Percentiles rank a stretch among this genome's conserved stretches.
Evolutionary conservation across 352 stramenopile genomes (phyloP).

Genomic region (Labyrinthula sp.): DNA sequence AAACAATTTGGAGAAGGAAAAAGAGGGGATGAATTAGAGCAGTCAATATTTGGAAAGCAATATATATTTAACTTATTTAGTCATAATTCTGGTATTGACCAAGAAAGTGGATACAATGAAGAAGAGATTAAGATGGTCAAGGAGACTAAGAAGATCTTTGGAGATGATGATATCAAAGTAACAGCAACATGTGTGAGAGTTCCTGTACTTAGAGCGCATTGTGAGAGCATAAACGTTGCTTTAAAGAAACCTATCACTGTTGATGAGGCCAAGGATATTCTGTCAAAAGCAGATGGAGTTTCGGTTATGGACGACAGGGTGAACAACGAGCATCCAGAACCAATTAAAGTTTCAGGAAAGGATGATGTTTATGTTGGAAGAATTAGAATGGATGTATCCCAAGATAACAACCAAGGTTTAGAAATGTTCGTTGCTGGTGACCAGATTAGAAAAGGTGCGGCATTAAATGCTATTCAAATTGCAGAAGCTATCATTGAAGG

Average conservation of each 20-base stretch:
- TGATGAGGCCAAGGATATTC: conserved; percentile 29
- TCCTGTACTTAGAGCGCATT: conserved; percentile 32
- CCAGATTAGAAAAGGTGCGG: conserved; percentile 48
- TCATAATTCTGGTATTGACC: conserved; percentile 32
- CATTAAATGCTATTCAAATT: conserved; percentile 63
- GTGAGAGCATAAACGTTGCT: conserved; percentile 32
- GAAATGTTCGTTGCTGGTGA: conserved; percentile 33
- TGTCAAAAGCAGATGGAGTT: conserved; percentile 29
- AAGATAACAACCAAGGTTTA: conserved; percentile 28
- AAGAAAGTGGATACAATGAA: conserved; percentile 32
- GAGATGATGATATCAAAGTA: conserved; percentile 28
- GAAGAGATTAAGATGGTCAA: conserved; percentile 36
- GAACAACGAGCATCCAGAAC: conserved; percentile 31
- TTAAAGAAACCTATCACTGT: conserved; percentile 23
- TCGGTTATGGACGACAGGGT: conserved; percentile 29
- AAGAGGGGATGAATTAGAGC: conserved; percentile 5
- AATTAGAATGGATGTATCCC: conserved; percentile 29
- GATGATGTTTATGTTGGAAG: conserved; percentile 32
- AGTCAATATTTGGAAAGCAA: conserved; percentile 33
- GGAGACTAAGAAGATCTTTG: conserved; percentile 36
- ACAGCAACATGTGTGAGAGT: conserved; percentile 32
- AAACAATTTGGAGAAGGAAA: conserved; percentile 20
- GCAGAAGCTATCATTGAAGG: conserved; percentile 38
- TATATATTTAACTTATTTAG: conserved; percentile 35
- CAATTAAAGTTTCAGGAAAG: conserved; percentile 29